Percentiles rank a stretch among this genome's conserved stretches.
Conservation (phyloP, 148 eudicot genomes). For the Chenopodium berlandieri region DNA sequence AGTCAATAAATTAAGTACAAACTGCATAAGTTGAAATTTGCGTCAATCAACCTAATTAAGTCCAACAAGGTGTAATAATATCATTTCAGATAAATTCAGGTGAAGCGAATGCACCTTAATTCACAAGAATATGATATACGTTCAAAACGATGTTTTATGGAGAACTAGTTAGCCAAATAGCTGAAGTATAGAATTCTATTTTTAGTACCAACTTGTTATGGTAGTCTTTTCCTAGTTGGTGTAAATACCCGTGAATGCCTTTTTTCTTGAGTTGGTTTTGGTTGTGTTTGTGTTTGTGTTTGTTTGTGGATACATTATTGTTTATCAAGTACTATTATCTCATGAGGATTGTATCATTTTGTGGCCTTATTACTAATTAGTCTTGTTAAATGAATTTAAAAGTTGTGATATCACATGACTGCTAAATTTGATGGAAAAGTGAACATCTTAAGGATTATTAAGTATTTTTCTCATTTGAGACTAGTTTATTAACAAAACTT, state of each 20-base stretch:
- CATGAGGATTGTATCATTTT: neutral
- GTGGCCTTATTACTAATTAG: neutral
- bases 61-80: no score
- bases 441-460: neutral
- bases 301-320: neutral
- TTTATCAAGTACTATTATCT: slow-evolving; percentile 2
- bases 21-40: no score
- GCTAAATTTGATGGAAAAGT: neutral
- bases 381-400: neutral
- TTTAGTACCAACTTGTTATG: neutral
- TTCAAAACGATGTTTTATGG: no score
- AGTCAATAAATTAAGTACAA: no score
- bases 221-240: slow-evolving; percentile 8
- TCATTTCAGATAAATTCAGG: no score
- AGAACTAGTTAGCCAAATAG: no score
- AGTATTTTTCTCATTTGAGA: neutral
- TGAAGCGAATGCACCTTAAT: no score
- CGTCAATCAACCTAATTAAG: no score
- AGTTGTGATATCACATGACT: neutral
- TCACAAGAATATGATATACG: no score
- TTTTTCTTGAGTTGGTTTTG: slow-evolving; percentile 8
- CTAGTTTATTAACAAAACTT: neutral
- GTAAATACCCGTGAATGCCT: slow-evolving; percentile 23
- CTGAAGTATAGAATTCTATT: no score
- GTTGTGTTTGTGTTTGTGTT: slow-evolving; percentile 6